These are phyloP conservation scores for Buddleja alternifolia DNA, from an alignment of 257 asterid genomes.

Conservation along the genomic window DNA sequence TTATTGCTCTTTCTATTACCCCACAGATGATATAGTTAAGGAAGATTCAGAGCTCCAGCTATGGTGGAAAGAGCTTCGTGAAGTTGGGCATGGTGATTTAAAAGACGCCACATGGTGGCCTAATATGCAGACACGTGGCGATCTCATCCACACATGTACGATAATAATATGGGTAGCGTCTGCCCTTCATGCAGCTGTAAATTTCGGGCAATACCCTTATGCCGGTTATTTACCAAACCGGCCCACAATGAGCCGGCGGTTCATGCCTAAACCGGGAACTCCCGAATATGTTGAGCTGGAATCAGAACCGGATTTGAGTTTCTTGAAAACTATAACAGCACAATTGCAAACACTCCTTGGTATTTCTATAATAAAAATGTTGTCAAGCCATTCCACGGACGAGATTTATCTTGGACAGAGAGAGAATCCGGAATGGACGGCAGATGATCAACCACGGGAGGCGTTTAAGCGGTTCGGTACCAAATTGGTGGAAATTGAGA, in stretches of 20 bases:
- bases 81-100: constrained; percentile 72
- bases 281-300: constrained; percentile 60
- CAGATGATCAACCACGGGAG: constrained; percentile 40
- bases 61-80: constrained; percentile 84
- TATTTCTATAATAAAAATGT: constrained; percentile 63
- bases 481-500: constrained; percentile 48
- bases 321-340: constrained; percentile 73
- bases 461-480: constrained; percentile 54
- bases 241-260: constrained; percentile 69
- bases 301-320: constrained; percentile 52
- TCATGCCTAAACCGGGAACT: constrained; percentile 67
- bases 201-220: constrained; percentile 77
- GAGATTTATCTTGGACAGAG: constrained; percentile 77
- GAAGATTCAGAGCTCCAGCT: constrained; percentile 66
- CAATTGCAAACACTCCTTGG: constrained; percentile 75
- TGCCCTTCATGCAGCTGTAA: constrained; percentile 87
- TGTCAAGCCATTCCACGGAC: constrained; percentile 73
- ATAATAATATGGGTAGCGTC: constrained; percentile 78
- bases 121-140: constrained; percentile 50
- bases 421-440: constrained; percentile 59
- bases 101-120: constrained; percentile 82
- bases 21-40: constrained; percentile 37
- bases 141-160: constrained; percentile 64
- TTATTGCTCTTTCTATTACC: constrained; percentile 60
- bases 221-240: constrained; percentile 86